A percentile compares a stretch with the other conserved stretches of the same genome.
Evolutionary conservation across 2,329 filamentous ascomycete genomes (phyloP).

Genomic region (Fusarium multiceps): DNA sequence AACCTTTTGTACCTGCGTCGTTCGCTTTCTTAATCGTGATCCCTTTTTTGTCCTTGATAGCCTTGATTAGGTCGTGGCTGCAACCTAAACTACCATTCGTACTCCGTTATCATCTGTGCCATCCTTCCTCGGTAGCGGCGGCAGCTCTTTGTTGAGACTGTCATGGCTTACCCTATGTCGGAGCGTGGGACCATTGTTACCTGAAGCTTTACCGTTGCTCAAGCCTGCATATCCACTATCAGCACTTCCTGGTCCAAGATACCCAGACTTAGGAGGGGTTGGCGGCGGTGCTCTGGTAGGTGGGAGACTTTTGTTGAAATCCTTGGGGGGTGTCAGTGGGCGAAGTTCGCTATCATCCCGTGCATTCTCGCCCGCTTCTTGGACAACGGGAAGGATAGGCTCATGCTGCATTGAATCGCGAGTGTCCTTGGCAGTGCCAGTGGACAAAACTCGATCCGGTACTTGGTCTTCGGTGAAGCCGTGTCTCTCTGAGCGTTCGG

Average conservation of each 20-base stretch:
- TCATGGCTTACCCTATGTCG: slow-evolving; percentile 61
- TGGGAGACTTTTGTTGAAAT: slow-evolving; percentile 49
- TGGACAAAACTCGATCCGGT: slow-evolving; percentile 69
- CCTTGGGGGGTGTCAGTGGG: slow-evolving; percentile 58
- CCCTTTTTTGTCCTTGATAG: slow-evolving; percentile 34
- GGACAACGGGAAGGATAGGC: slow-evolving; percentile 80
- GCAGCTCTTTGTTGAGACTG: slow-evolving; percentile 70
- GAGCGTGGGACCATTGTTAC: slow-evolving; percentile 46
- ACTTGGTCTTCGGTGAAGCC: slow-evolving; percentile 61
- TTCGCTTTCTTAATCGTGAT: slow-evolving; percentile 44
- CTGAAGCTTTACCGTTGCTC: slow-evolving; percentile 49
- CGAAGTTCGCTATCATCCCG: slow-evolving; percentile 54
- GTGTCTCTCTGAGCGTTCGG: slow-evolving; percentile 49
- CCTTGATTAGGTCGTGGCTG: slow-evolving; percentile 36
- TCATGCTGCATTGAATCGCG: slow-evolving; percentile 68
- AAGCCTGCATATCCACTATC: slow-evolving; percentile 60
- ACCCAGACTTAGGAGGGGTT: slow-evolving; percentile 49
- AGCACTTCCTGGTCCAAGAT: slow-evolving; percentile 58
- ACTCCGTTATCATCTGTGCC: slow-evolving; percentile 44
- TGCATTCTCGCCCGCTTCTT: slow-evolving; percentile 81
- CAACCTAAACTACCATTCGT: slow-evolving; percentile 50
- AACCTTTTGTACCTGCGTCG: slow-evolving; percentile 38
- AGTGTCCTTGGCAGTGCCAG: slow-evolving; percentile 54
- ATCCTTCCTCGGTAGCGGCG: slow-evolving; percentile 62
- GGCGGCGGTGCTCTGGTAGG: slow-evolving; percentile 58